Conservation (phyloP, 2,329 filamentous ascomycete genomes). For the Claviceps sp. region DNA sequence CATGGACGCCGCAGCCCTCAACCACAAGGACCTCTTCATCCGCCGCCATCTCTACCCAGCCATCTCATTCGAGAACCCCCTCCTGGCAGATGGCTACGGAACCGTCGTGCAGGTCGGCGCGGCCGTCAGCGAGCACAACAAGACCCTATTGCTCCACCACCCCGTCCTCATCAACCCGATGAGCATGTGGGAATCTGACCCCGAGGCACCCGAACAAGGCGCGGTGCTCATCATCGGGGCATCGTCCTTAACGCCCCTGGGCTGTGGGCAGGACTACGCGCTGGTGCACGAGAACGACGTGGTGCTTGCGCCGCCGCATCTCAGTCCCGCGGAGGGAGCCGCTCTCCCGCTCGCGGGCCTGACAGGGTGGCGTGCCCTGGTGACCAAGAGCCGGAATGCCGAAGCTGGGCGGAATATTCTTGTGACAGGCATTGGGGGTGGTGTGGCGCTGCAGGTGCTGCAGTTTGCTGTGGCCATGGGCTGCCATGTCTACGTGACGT, state of each 20-base stretch:
- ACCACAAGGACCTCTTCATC: constrained; percentile 92
- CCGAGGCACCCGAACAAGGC: constrained; percentile 57
- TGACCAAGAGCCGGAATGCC: constrained; percentile 56
- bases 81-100: constrained; percentile 75
- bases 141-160: constrained; percentile 42
- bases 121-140: constrained; percentile 17
- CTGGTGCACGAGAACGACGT: constrained; percentile 58
- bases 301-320: constrained; percentile 56
- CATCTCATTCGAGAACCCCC: constrained; percentile 62
- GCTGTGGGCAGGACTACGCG: constrained; percentile 64
- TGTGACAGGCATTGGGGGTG: constrained; percentile 84
- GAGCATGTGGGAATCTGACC: constrained; percentile 60
- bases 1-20: constrained; percentile 69
- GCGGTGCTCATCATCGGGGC: constrained; percentile 53
- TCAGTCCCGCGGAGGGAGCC: constrained; percentile 62
- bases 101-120: constrained; percentile 53
- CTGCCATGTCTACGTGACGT: constrained; percentile 70
- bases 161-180: constrained; percentile 68
- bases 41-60: constrained; percentile 84
- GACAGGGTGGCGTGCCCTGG: constrained; percentile 76
- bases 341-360: constrained; percentile 74
- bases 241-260: constrained; percentile 45
- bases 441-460: constrained; percentile 71
- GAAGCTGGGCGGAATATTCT: constrained; percentile 59
- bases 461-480: constrained; percentile 66